phyloP scores from a whole-genome alignment of 208 protist species.

The Wallacemonas sp. region DNA sequence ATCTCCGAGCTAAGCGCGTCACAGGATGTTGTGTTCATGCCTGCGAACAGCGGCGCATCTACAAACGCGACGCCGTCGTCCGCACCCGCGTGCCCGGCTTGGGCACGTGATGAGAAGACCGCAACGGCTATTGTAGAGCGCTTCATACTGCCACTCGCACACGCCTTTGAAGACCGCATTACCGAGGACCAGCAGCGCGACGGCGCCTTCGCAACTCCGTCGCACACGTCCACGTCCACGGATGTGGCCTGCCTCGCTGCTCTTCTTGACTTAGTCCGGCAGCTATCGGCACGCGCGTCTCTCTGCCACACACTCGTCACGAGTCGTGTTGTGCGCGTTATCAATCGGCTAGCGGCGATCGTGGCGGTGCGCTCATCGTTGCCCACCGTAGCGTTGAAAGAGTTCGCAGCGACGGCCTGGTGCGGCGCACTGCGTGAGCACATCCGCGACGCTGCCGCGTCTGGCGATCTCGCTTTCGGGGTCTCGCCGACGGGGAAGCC shows the following conservation, averaged over 20 bases:
- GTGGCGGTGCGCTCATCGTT: conserved; percentile 41
- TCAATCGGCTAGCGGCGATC: conserved; percentile 46
- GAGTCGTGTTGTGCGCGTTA: conserved; percentile 26
- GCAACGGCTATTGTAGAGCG: conserved; percentile 16
- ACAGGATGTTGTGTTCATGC: conserved; percentile 10
- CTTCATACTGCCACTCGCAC: conserved; percentile 19
- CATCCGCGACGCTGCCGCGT: neutral
- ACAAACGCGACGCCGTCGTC: neutral
- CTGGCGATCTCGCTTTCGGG: neutral
- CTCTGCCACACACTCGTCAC: conserved; percentile 49
- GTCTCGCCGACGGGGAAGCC: conserved; percentile 17
- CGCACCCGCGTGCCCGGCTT: neutral
- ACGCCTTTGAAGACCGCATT: neutral
- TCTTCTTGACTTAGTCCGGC: conserved; percentile 43
- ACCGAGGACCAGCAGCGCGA: neutral
- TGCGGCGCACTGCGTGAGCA: neutral
- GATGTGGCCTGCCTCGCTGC: conserved; percentile 33
- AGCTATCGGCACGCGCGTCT: conserved; percentile 22
- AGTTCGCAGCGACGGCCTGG: conserved; percentile 42
- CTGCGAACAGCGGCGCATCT: neutral
- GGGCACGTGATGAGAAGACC: conserved; percentile 16
- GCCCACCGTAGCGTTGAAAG: conserved; percentile 47
- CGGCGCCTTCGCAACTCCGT: conserved; percentile 25
- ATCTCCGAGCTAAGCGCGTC: neutral
- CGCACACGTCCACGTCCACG: conserved; percentile 14